These are phyloP conservation scores for Tarenaya hassleriana DNA, from an alignment of 345 rosid species.

Conservation along the genomic window DNA sequence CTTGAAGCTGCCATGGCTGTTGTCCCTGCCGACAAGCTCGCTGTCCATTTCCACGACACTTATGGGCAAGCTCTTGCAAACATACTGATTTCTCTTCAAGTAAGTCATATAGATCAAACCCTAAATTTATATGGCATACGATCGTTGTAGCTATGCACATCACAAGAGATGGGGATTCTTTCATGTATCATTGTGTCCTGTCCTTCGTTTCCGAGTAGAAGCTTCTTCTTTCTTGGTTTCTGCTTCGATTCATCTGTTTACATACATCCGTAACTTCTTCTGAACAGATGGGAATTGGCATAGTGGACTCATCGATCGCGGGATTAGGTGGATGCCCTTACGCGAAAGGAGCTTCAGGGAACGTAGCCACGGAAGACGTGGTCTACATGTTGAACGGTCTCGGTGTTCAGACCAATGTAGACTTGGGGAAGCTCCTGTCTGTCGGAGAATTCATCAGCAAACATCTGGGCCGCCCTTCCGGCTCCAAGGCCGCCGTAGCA, in stretches of 20 bases:
- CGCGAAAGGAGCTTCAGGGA: conserved; percentile 81
- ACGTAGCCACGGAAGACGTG: conserved; percentile 78
- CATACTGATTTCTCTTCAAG: conserved; percentile 76
- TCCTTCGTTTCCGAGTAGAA: too few relatives aligned
- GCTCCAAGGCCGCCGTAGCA: conserved; percentile 61
- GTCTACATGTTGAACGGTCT: conserved; percentile 77
- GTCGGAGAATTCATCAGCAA: conserved; percentile 69
- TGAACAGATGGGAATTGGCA: conserved; percentile 59
- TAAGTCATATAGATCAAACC: conserved; percentile 31
- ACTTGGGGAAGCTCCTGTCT: conserved; percentile 48
- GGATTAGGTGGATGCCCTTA: conserved; percentile 84
- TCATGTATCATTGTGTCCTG: too few relatives aligned
- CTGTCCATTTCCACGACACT: conserved; percentile 95
- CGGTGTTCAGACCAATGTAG: conserved; percentile 55
- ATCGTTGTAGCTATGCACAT: too few relatives aligned
- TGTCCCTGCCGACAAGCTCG: conserved; percentile 72
- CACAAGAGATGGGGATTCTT: too few relatives aligned
- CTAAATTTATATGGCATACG: too few relatives aligned
- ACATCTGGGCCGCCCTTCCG: conserved; percentile 48
- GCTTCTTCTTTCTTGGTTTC: too few relatives aligned
- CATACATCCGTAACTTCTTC: too few relatives aligned
- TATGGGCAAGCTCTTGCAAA: conserved; percentile 93
- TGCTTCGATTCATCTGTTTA: too few relatives aligned
- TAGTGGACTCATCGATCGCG: conserved; percentile 62
- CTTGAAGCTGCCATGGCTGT: conserved; percentile 73